Conservation (phyloP, 1,284 basidiomycete species). For the Cronartium quercuum region DNA sequence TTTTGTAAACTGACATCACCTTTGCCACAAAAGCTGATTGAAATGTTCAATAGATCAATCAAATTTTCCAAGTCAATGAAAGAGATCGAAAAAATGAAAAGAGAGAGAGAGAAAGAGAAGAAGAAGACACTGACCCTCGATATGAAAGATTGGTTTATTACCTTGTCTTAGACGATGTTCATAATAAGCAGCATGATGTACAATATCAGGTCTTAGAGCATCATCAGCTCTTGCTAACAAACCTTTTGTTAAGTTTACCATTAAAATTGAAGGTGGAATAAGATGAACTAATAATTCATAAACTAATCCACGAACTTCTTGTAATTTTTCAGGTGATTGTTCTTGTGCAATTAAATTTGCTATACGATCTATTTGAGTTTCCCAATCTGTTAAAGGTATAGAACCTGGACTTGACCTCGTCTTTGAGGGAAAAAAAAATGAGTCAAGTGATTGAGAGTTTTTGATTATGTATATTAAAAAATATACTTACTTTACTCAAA, state of each 20-base stretch:
- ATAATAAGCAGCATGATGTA: slow-evolving; percentile 95
- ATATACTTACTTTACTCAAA: slow-evolving; percentile 14
- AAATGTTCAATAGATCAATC: background rate
- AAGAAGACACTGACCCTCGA: slow-evolving; percentile 55
- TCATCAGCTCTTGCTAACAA: slow-evolving; percentile 84
- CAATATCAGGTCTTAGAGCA: slow-evolving; percentile 75
- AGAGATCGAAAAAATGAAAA: background rate
- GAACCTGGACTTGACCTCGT: slow-evolving; percentile 62
- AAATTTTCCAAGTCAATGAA: background rate
- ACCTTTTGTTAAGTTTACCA: slow-evolving; percentile 80
- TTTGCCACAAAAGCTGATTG: slow-evolving; percentile 44
- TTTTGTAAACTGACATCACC: slow-evolving; percentile 46
- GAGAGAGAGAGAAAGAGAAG: background rate
- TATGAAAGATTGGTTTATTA: slow-evolving; percentile 88
- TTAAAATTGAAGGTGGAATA: slow-evolving; percentile 85
- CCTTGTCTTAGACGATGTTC: slow-evolving; percentile 83
- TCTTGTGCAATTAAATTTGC: slow-evolving; percentile 89
- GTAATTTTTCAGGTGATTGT: slow-evolving; percentile 81
- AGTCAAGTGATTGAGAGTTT: background rate
- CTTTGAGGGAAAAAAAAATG: slow-evolving; percentile 52
- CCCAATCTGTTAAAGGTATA: slow-evolving; percentile 92
- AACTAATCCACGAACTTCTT: slow-evolving; percentile 84
- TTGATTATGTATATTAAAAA: background rate
- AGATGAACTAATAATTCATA: slow-evolving; percentile 96
- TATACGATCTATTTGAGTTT: slow-evolving; percentile 89